Evolutionary conservation across 352 stramenopile genomes (phyloP).

Genomic region (Pythium scleroteichum): DNA sequence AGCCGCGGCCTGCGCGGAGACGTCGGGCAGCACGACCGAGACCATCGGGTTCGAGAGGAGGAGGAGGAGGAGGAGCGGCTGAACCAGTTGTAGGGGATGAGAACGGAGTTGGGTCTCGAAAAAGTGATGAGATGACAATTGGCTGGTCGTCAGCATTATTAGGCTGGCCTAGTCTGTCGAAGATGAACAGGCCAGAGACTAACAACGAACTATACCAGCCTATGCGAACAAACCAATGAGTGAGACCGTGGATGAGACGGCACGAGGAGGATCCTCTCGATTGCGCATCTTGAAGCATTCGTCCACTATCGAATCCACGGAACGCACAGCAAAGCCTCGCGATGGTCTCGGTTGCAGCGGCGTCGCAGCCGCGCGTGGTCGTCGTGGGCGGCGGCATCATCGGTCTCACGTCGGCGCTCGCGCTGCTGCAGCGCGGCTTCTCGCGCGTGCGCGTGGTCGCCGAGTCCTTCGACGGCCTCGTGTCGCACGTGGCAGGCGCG

Average conservation of each 20-base stretch:
- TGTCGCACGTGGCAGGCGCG: slow-evolving; percentile 67
- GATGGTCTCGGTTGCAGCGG: background rate
- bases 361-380: slow-evolving; percentile 31
- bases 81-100: too few relatives aligned
- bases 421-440: slow-evolving; percentile 60
- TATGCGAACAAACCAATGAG: too few relatives aligned
- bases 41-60: background rate
- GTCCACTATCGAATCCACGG: background rate
- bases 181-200: too few relatives aligned
- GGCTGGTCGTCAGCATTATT: too few relatives aligned
- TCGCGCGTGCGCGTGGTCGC: slow-evolving; percentile 46
- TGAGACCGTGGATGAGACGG: too few relatives aligned
- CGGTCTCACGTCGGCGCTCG: slow-evolving; percentile 62
- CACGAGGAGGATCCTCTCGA: background rate
- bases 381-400: slow-evolving; percentile 72
- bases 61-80: too few relatives aligned
- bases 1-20: background rate
- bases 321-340: background rate
- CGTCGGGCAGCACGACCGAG: background rate
- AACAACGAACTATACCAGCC: too few relatives aligned
- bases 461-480: slow-evolving; percentile 52
- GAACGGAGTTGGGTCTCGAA: too few relatives aligned
- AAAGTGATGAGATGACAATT: too few relatives aligned
- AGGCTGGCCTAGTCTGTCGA: too few relatives aligned
- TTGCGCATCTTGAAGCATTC: slow-evolving; percentile 1